These are phyloP conservation scores for Mycena leptocephala DNA, from an alignment of 768 basidiomycete genomes.

Conservation along the genomic window DNA sequence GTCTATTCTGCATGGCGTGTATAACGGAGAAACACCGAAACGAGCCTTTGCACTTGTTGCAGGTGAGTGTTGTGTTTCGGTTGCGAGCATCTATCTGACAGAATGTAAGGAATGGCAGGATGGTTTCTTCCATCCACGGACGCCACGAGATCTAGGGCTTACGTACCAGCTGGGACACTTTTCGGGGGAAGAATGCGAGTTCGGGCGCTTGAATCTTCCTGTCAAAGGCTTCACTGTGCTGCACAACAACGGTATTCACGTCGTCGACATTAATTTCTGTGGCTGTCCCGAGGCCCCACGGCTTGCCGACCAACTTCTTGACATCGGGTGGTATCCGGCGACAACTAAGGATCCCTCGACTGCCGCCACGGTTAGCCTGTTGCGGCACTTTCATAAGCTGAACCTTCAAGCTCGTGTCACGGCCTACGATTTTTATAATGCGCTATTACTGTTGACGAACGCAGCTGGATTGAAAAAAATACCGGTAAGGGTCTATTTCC, in stretches of 20 bases:
- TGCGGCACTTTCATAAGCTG: conserved; percentile 37
- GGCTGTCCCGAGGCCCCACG: background rate
- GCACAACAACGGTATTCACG: conserved; percentile 43
- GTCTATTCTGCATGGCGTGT: conserved; percentile 32
- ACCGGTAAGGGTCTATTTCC: background rate
- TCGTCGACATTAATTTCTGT: conserved; percentile 30
- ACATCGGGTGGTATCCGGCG: conserved; percentile 38
- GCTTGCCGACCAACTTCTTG: conserved; percentile 30
- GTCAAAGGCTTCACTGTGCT: too few relatives aligned
- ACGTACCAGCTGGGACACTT: conserved; percentile 40
- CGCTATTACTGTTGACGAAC: conserved; percentile 16
- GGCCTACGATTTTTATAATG: conserved; percentile 39
- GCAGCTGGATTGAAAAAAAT: background rate
- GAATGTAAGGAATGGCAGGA: conserved; percentile 43
- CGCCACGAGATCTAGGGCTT: conserved; percentile 16
- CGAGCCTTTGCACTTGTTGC: conserved; percentile 33
- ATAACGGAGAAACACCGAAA: conserved; percentile 24
- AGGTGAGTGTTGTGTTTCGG: conserved; percentile 20
- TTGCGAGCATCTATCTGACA: background rate
- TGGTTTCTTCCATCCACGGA: conserved; percentile 20
- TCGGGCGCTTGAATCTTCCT: conserved; percentile 3
- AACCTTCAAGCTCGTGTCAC: conserved; percentile 37
- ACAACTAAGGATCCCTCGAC: conserved; percentile 37
- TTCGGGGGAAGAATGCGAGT: conserved; percentile 16
- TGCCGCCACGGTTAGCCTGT: conserved; percentile 35